A percentile compares a stretch with the other conserved stretches of the same genome.
phyloP scores from a whole-genome alignment of 2,329 filamentous ascomycete genomes.

The Colletotrichum musicola region DNA sequence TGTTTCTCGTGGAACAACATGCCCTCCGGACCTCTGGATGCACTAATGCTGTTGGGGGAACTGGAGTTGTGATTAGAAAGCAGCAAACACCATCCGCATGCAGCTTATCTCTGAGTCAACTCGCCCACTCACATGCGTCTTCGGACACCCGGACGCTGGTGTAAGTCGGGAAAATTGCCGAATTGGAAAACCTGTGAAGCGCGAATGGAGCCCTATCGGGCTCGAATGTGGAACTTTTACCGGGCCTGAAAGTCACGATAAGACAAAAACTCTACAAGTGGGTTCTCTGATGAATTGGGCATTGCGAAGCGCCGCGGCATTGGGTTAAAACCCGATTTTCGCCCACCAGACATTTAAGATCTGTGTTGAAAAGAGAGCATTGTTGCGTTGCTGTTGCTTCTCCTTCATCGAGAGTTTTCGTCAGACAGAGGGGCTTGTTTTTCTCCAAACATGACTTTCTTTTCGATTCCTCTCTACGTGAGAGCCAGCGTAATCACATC shows the following conservation, averaged over 20 bases:
- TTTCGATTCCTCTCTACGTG: conserved; percentile 44
- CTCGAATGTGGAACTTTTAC: conserved; percentile 6
- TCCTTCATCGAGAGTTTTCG: background rate
- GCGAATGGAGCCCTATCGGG: conserved; percentile 17
- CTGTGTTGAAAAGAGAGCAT: background rate
- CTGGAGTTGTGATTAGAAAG: background rate
- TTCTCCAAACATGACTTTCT: background rate
- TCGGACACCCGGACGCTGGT: background rate
- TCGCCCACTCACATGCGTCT: conserved; percentile 12
- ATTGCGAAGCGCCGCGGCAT: conserved; percentile 23
- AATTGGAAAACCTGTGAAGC: background rate
- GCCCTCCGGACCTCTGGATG: background rate
- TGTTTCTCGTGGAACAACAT: too few relatives aligned
- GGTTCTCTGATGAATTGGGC: conserved; percentile 21
- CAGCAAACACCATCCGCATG: background rate
- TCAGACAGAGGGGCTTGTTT: background rate
- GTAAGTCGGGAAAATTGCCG: conserved; percentile 12
- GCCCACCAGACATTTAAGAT: conserved; percentile 1
- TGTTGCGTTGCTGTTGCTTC: too few relatives aligned
- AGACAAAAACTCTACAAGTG: conserved; percentile 18
- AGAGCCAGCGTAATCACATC: conserved; percentile 47
- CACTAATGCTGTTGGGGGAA: background rate
- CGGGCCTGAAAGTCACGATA: conserved; percentile 17
- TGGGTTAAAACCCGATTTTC: conserved; percentile 27
- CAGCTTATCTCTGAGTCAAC: conserved; percentile 4